phyloP scores from a whole-genome alignment of 306 rosid genomes.

The Ceratonia siliqua region DNA sequence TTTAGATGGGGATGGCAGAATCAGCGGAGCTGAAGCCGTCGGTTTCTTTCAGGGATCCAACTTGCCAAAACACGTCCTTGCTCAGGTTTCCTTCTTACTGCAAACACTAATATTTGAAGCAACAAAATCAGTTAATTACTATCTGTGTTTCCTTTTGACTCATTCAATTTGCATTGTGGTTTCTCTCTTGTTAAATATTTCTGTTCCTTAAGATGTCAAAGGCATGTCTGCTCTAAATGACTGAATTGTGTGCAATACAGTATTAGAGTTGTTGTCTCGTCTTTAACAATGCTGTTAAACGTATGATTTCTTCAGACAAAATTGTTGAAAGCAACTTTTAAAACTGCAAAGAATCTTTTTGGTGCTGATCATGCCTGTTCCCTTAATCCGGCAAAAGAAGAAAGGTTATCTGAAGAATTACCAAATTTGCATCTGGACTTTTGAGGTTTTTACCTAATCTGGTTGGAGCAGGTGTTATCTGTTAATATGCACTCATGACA shows the following conservation, averaged over 20 bases:
- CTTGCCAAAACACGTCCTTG: slow-evolving; percentile 81
- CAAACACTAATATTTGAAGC: background rate
- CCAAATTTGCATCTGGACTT: no score
- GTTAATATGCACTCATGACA: background rate
- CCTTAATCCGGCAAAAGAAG: background rate
- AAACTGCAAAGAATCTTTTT: background rate
- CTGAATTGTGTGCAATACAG: background rate
- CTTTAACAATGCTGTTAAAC: background rate
- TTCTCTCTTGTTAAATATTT: background rate
- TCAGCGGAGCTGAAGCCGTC: slow-evolving; percentile 92
- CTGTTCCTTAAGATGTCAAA: background rate
- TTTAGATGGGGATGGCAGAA: slow-evolving; percentile 96
- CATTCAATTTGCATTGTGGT: background rate
- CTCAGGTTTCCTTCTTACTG: slow-evolving; percentile 59
- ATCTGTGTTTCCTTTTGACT: no score
- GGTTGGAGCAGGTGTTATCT: no score
- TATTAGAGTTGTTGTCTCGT: background rate
- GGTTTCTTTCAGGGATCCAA: slow-evolving; percentile 83
- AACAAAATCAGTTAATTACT: slow-evolving; percentile 1
- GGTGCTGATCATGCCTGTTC: background rate
- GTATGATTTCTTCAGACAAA: background rate
- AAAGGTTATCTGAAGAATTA: background rate
- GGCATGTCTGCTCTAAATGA: background rate
- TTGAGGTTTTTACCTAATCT: no score
- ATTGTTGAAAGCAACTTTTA: background rate